These are phyloP conservation scores for Aspergillus asperescens DNA, from an alignment of 495 filamentous ascomycete species.

Conservation along the genomic window DNA sequence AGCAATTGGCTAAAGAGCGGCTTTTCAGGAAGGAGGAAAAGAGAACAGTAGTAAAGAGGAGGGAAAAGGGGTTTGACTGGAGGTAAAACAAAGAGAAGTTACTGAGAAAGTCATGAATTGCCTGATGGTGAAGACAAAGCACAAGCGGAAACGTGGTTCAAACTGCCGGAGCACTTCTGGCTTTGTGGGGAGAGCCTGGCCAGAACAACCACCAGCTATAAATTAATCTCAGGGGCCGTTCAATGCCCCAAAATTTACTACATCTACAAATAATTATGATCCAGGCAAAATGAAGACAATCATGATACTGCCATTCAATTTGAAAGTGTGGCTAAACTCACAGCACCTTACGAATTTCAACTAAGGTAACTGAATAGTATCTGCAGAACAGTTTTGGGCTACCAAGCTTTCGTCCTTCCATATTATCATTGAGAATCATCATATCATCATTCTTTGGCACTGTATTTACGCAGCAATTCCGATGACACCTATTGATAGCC, in stretches of 20 bases:
- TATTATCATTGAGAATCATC: conserved; percentile 12
- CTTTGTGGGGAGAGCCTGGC: conserved; percentile 18
- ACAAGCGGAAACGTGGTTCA: conserved; percentile 19
- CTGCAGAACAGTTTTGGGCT: conserved; percentile 9
- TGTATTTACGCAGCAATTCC: conserved; percentile 62
- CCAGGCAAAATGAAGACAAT: background rate
- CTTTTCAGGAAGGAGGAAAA: conserved; percentile 12
- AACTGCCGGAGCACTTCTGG: conserved; percentile 16
- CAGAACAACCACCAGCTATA: background rate
- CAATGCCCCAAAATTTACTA: background rate
- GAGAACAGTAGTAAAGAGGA: too few species aligned
- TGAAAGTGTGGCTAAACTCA: conserved; percentile 8
- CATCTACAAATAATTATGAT: background rate
- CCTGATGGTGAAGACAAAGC: background rate
- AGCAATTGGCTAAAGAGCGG: conserved; percentile 13
- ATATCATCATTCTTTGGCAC: conserved; percentile 7
- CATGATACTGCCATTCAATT: conserved; percentile 1
- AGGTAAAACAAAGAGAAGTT: conserved; percentile 10
- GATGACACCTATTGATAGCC: conserved; percentile 61
- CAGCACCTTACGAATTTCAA: conserved; percentile 4
- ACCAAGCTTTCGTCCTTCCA: conserved; percentile 4
- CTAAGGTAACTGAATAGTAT: conserved; percentile 1
- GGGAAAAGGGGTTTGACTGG: conserved; percentile 13
- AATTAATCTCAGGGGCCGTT: background rate
- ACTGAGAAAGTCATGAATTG: too few species aligned